Base-by-base conservation (phyloP, 208 protist species). In the Crithidia acanthocephali region DNA sequence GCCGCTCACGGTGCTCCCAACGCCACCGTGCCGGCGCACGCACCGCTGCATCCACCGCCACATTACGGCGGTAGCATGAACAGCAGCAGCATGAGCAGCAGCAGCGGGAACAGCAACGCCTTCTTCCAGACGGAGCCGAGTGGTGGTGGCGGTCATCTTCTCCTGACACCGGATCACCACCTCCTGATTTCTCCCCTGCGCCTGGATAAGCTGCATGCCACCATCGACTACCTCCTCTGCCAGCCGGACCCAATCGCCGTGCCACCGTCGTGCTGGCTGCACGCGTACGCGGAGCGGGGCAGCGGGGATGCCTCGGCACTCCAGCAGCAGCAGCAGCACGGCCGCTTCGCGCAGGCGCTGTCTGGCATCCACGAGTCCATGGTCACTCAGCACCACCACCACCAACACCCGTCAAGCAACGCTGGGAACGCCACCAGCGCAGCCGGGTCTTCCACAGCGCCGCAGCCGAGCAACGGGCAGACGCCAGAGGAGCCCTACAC, bases 201-300 rank as follows among this genome's bases (percentile, higher is more conserved):
- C 20, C 72, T 87, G 2, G 81, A 86, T 60, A 91, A 87, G 63
- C 58, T 91, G 42, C 68, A 77, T 42, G 56, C 57, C 15, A 77
- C 68, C 6, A 76, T 91, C 20, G 79, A 87, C n/a, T 79, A 76
- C 61, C 72, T 87, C 15, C 74, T 87, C 23, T 48, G 64, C 32
- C 69, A 79, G 68, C 79, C 79, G 3, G 85, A 91, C 68, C 85
- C 82, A 16, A 74, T 87, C 18, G 75, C 61, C 15, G 28, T 84
- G 2, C 71, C 71, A 9, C 50, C 63, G 30, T 63, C 33, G 35
- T 76, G 66, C 55, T 84, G 79, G 79, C 37, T 80, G 61, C 60
- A 50, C 48, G 33, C 56, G 8, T 63, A 69, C 53, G 52, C 70
- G 6, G 50, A 69, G 55, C 40, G 40, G 27, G 61, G 53, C 44